Evolutionary conservation across 2,329 filamentous ascomycete genomes (phyloP).

Genomic region (Colletotrichum paranaense): DNA sequence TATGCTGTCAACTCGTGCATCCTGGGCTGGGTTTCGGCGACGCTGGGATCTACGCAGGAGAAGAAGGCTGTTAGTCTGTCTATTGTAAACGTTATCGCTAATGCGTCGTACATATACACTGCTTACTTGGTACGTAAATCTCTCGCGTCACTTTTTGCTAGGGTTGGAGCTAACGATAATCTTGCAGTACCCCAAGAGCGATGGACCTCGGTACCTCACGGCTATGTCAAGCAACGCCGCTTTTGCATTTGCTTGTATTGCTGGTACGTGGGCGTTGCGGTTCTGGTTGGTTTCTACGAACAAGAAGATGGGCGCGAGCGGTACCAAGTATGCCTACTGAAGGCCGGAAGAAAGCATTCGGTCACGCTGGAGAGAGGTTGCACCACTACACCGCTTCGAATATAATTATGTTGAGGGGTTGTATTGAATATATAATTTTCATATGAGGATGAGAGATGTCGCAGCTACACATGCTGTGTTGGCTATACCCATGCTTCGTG

Average conservation of each 20-base stretch:
- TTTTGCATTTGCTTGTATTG: slow-evolving; percentile 42
- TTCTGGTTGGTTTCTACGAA: slow-evolving; percentile 41
- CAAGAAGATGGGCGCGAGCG: slow-evolving; percentile 39
- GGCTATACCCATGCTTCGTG: too few relatives aligned
- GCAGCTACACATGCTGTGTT: too few relatives aligned
- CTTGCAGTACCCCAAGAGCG: slow-evolving; percentile 47
- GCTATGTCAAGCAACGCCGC: slow-evolving; percentile 49
- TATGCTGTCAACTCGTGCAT: slow-evolving; percentile 50
- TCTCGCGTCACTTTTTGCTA: rapidly evolving
- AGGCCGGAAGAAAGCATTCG: background rate
- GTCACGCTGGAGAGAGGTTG: too few relatives aligned
- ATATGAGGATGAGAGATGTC: too few relatives aligned
- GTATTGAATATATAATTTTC: too few relatives aligned
- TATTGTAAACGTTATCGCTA: slow-evolving; percentile 56
- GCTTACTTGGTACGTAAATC: slow-evolving; percentile 47
- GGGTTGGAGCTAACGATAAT: background rate
- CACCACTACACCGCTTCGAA: too few relatives aligned
- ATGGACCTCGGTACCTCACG: slow-evolving; percentile 54
- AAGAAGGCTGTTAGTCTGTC: slow-evolving; percentile 55
- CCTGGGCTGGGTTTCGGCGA: slow-evolving; percentile 54
- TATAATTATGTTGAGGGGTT: too few relatives aligned
- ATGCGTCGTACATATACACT: slow-evolving; percentile 57
- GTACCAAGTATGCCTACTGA: slow-evolving; percentile 36
- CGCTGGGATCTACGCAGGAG: slow-evolving; percentile 54
- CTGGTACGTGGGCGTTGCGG: slow-evolving; percentile 40